These are phyloP conservation scores for Cryptococcus floricola DNA, from an alignment of 1,284 basidiomycete species.

Conservation along the genomic window DNA sequence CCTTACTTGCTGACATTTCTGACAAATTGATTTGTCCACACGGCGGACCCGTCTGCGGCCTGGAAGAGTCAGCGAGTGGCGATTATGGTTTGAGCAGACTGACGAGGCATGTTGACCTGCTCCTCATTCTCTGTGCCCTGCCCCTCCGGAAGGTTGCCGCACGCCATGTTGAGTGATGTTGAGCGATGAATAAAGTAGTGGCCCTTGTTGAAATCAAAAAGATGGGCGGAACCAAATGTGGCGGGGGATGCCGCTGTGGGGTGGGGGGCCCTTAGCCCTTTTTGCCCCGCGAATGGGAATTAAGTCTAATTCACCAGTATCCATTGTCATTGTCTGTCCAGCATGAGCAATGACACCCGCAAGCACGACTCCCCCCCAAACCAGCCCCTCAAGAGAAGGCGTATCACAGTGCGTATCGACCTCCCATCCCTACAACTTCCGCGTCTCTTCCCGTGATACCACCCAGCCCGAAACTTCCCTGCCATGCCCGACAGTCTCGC, in stretches of 20 bases:
- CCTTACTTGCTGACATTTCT: conserved; percentile 31
- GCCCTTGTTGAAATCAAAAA: no score
- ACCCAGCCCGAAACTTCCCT: background rate
- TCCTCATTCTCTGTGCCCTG: conserved; percentile 12
- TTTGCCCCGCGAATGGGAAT: no score
- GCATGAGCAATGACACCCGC: no score
- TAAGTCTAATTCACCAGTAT: no score
- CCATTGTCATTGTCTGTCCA: no score
- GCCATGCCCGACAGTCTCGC: background rate
- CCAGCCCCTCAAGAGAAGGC: conserved; percentile 19
- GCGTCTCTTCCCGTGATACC: no score
- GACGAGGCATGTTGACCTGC: conserved; percentile 37
- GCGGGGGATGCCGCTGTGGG: no score
- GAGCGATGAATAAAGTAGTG: background rate
- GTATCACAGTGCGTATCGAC: conserved; percentile 26
- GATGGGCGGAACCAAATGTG: no score
- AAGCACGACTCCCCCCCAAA: background rate
- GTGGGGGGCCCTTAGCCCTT: no score
- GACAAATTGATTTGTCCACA: conserved; percentile 31
- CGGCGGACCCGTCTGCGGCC: conserved; percentile 19
- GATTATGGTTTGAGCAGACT: conserved; percentile 6
- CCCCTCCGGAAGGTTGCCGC: conserved; percentile 30
- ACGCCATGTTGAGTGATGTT: conserved; percentile 31
- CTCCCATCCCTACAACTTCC: background rate
- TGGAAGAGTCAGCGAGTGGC: conserved; percentile 4